Evolutionary conservation across 2,329 filamentous ascomycete genomes (phyloP), one percentile per base, ranked within the genome.

Genomic region (Hypoxylon sp.): DNA sequence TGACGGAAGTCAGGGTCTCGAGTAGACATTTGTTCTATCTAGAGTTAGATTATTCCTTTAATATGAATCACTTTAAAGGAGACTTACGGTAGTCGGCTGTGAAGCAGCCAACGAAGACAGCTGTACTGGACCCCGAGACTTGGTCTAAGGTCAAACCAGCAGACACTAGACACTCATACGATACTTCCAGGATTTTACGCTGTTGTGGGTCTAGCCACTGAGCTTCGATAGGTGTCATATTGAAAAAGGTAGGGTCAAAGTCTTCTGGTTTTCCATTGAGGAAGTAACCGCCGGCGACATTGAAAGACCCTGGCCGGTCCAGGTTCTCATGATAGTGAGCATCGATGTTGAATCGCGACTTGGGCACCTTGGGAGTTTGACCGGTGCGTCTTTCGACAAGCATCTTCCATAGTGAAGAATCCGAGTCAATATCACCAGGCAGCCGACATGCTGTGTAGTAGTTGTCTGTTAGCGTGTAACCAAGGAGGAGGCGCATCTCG

Each of bases 171-270:
- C 80, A 79, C 58, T 84, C 82, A 54, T 80, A 83, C n/a, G 76
- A 75, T 0, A 81, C 78, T 56, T 84, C 80, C 3, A 82, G 75
- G 15, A 81, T 70, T 63, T 79, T 76, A 1, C 82, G 74, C 64
- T 82, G 80, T 66, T 83, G 81, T 0, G 82, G 82, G 52, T 84
- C 82, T 65, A 83, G 77, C 24, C 72, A 74, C 52, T 75, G 74
- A n/a, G 80, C 80, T 65, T 84, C 82, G 13, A 75, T 68, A 1
- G 78, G 75, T 1, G 72, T 77, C 47, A 83, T 81, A 47, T 76
- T 74, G 71, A 84, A 85, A 71, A 84, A 82, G 3, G 67, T 77
- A 39, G 67, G 69, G 32, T 77, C 75, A 58, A 77, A 77, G 19
- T 73, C 68, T 3, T 66, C 62, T 0, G 63, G 67, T 4, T 68